Evolutionary conservation across 805 yeast species (phyloP).

Genomic region (Wickerhamomyces chambardii): DNA sequence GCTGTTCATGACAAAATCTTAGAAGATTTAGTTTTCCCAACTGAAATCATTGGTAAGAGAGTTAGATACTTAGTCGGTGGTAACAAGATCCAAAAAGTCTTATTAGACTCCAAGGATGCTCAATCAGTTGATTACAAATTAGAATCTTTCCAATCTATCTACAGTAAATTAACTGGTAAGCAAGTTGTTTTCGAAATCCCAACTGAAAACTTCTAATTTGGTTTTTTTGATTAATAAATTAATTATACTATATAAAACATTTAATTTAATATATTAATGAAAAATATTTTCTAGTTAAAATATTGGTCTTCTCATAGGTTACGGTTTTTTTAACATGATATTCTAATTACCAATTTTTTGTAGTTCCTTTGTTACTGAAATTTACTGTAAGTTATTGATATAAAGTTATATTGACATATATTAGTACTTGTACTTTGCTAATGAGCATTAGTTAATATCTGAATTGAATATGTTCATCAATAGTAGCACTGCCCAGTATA

Average conservation of each 20-base stretch:
- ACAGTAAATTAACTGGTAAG: slow-evolving; percentile 98
- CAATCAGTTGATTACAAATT: slow-evolving; percentile 96
- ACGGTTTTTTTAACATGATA: no score
- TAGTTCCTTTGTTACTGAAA: no score
- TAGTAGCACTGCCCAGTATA: not conserved
- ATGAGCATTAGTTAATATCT: no score
- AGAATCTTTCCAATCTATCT: slow-evolving; percentile 98
- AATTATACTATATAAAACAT: not conserved
- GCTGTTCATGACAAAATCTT: slow-evolving; percentile 98
- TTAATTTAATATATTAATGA: not conserved
- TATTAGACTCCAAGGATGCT: slow-evolving; percentile 96
- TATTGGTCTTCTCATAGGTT: no score
- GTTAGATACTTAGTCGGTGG: slow-evolving; percentile 99
- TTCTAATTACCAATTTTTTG: no score
- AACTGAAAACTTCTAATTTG: slow-evolving; percentile 35
- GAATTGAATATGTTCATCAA: not conserved
- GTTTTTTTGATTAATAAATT: not conserved
- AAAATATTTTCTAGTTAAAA: no score
- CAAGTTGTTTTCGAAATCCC: slow-evolving; percentile 97
- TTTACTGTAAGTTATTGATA: no score
- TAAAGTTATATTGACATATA: no score
- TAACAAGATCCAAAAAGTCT: slow-evolving; percentile 94
- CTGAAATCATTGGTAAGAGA: slow-evolving; percentile 98
- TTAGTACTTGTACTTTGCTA: no score
- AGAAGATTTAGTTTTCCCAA: slow-evolving; percentile 99